These are phyloP conservation scores for Boeremia lycopersici DNA, from an alignment of 2,329 filamentous ascomycete species.

Conservation along the genomic window DNA sequence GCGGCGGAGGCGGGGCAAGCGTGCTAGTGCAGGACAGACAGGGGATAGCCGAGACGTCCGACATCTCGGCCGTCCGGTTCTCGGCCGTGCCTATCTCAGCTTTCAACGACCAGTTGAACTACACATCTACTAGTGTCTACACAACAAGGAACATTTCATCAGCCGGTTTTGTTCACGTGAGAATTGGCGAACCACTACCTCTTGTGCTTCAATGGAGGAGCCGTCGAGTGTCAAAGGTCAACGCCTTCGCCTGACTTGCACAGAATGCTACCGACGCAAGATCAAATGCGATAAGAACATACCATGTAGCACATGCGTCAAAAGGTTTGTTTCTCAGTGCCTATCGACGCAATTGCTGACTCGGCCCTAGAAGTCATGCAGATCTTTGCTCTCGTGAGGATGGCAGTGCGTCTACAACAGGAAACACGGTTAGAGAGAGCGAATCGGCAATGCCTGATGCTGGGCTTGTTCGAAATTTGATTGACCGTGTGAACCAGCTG, in stretches of 20 bases:
- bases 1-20: conserved; percentile 1
- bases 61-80: neutral
- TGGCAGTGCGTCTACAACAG: neutral
- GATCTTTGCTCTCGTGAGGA: conserved; percentile 1
- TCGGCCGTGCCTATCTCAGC: too few relatives aligned
- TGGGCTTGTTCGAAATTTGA: neutral
- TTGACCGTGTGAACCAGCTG: neutral
- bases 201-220: conserved; percentile 12
- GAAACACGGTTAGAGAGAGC: neutral
- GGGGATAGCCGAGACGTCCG: neutral
- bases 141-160: too few relatives aligned
- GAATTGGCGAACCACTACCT: neutral
- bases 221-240: conserved; percentile 14
- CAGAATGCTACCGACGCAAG: conserved; percentile 41
- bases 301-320: conserved; percentile 50
- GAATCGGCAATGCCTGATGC: neutral
- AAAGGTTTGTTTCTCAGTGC: conserved; percentile 24
- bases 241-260: conserved; percentile 34
- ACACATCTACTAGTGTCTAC: too few relatives aligned
- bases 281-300: conserved; percentile 51
- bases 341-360: neutral
- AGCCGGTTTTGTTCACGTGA: neutral
- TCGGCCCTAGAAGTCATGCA: neutral
- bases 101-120: too few relatives aligned
- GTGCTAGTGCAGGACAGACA: neutral